These are phyloP conservation scores for Mycena citricolor DNA, from an alignment of 1,284 basidiomycete species.

Conservation along the genomic window DNA sequence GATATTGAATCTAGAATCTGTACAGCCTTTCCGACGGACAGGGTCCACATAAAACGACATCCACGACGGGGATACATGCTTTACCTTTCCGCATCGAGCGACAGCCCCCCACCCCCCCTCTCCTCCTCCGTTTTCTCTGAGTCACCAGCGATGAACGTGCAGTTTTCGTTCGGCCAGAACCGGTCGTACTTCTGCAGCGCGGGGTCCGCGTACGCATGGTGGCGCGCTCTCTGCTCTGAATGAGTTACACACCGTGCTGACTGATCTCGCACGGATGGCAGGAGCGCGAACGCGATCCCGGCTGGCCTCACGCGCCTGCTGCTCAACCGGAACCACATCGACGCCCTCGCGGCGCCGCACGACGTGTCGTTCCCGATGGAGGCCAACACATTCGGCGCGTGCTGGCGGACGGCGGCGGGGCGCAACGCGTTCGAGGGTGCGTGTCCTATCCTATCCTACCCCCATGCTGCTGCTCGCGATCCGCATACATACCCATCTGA, in stretches of 20 bases:
- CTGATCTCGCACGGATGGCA: not conserved
- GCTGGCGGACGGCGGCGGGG: constrained; percentile 5
- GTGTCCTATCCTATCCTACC: not conserved
- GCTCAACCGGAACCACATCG: constrained; percentile 1
- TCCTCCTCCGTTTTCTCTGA: no score
- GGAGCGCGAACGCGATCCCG: constrained; percentile 8
- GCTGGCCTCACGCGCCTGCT: constrained; percentile 1
- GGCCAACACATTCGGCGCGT: not conserved
- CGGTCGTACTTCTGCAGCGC: constrained; percentile 8
- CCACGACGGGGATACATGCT: no score
- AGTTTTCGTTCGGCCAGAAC: constrained; percentile 15
- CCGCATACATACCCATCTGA: not conserved
- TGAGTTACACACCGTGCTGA: no score
- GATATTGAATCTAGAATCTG: no score
- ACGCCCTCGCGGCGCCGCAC: constrained; percentile 7
- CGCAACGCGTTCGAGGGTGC: constrained; percentile 13
- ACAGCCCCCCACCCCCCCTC: no score
- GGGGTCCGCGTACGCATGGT: constrained; percentile 4
- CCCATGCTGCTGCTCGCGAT: not conserved
- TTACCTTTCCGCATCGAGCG: no score
- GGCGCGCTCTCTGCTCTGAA: not conserved
- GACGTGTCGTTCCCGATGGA: constrained; percentile 18
- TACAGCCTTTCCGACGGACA: no score
- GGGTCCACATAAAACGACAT: no score
- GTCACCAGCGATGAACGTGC: constrained; percentile 7